Percentiles rank a stretch among this genome's conserved stretches.
Evolutionary conservation across 352 stramenopile genomes (phyloP).

Genomic region (Phytophthora fragariae): DNA sequence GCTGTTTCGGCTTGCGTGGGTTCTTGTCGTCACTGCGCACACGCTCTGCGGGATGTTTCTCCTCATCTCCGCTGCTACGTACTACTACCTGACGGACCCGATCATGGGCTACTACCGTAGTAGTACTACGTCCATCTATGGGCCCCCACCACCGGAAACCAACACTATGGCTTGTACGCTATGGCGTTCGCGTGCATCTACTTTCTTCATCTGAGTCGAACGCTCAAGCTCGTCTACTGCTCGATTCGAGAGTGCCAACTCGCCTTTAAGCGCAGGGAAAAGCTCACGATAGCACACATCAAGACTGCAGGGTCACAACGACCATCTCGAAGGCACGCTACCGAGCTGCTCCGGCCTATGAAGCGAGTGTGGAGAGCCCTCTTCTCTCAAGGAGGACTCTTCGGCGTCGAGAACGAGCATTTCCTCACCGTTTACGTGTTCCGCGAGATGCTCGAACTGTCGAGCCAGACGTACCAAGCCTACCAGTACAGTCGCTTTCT

Average conservation of each 20-base stretch:
- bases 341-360: not conserved
- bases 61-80: conserved; percentile 12
- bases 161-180: conserved; percentile 6
- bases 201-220: conserved; percentile 5
- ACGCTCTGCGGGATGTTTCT: conserved; percentile 7
- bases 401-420: conserved; percentile 13
- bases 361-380: not conserved
- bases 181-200: conserved; percentile 4
- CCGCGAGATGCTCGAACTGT: conserved; percentile 19
- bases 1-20: conserved; percentile 4
- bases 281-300: not conserved
- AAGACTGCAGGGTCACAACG: not conserved
- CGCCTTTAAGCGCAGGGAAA: conserved; percentile 3
- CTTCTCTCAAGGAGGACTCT: conserved; percentile 1
- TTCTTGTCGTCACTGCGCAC: conserved; percentile 3
- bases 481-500: conserved; percentile 25
- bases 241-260: conserved; percentile 13
- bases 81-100: conserved; percentile 11
- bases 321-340: not conserved
- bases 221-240: conserved; percentile 9
- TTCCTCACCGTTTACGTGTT: conserved; percentile 24
- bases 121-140: conserved; percentile 18
- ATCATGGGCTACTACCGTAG: conserved; percentile 20
- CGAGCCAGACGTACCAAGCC: conserved; percentile 20
- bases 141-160: conserved; percentile 3